Evolutionary conservation across 345 rosid genomes (phyloP), one percentile per base, ranked within the genome.

Genomic region (Salix purpurea): DNA sequence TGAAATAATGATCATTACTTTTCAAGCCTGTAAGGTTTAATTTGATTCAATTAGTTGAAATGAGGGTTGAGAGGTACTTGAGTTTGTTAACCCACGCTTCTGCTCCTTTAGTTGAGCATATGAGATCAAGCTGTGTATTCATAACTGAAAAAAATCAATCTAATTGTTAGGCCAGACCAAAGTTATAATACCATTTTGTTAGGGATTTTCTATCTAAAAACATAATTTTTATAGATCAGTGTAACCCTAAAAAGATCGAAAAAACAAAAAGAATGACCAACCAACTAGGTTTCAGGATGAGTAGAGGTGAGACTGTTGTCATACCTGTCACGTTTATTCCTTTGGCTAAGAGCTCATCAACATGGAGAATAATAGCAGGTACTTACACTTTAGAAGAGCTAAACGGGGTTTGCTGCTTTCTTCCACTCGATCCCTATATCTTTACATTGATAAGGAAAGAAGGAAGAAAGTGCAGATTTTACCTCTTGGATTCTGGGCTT

Each of bases 401-500:
- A 13, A 44, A 44, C 1, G 16, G 4, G 16, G 16, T 3, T 44
- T 44, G 50, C 50, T 44, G 16, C 16, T 3, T 44, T 44, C 50
- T 44, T 44, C 50, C 50, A 3, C 50, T 13, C 50, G 44, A 40
- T 40, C 37, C 37, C 37, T 34, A 34, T 34, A 34, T 14, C 0
- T 0, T 11, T 56, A 6, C 15, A 10, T 30, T 4, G 5, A 11
- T 58, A 1, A 61, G 1, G 3, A 71, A 71, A 5, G 13, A 26
- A 37, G n/a, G 34, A 23, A 15, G 5, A 48, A 6, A 2, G 11
- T 44, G 42, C 4, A 6, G 14, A 36, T 24, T 21, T 15, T 75
- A 84, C 90, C 87, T 87, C 88, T 48, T 74, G 39, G 46, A 85
- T 87, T 76, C 88, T 87, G 8, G 83, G 88, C 67, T 72, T 84